phyloP scores from a whole-genome alignment of 1,284 basidiomycete species.

The Apiotrichum porosum region DNA sequence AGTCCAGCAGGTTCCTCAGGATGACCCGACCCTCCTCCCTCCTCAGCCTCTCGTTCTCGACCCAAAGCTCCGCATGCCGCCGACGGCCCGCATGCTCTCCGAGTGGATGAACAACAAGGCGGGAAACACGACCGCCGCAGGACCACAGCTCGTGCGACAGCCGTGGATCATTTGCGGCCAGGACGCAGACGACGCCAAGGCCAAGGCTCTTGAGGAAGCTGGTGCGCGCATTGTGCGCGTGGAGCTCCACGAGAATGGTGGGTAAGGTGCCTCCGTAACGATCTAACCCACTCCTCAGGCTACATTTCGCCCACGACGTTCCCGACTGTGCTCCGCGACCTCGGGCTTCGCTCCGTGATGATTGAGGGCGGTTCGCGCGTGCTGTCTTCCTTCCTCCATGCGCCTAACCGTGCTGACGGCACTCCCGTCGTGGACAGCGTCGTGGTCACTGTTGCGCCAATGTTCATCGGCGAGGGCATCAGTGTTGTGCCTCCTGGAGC shows the following conservation, averaged over 20 bases:
- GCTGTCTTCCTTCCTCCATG: conserved; percentile 68
- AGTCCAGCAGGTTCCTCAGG: conserved; percentile 36
- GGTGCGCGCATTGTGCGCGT: conserved; percentile 42
- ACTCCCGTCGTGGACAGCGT: conserved; percentile 60
- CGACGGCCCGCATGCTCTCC: conserved; percentile 65
- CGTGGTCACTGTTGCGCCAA: conserved; percentile 77
- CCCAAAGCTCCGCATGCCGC: conserved; percentile 61
- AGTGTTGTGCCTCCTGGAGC: conserved; percentile 46
- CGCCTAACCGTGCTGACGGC: conserved; percentile 33
- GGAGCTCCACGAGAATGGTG: conserved; percentile 49
- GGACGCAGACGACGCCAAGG: conserved; percentile 25
- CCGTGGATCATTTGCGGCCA: conserved; percentile 67
- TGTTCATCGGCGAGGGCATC: conserved; percentile 70
- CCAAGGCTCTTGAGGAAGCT: conserved; percentile 35
- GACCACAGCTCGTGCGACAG: conserved; percentile 58
- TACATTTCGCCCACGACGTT: conserved; percentile 55
- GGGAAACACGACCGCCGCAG: conserved; percentile 5
- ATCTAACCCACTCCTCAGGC: conserved; percentile 52
- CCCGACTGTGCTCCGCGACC: conserved; percentile 54
- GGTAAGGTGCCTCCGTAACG: conserved; percentile 49
- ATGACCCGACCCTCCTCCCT: conserved; percentile 36
- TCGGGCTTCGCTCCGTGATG: conserved; percentile 74
- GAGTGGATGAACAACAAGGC: conserved; percentile 11
- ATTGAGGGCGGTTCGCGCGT: conserved; percentile 87
- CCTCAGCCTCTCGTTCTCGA: conserved; percentile 85